A percentile compares a stretch with the other conserved stretches of the same genome.
These are phyloP conservation scores for Lepidopterella palustris DNA, from an alignment of 495 filamentous ascomycete genomes.

Conservation along the genomic window DNA sequence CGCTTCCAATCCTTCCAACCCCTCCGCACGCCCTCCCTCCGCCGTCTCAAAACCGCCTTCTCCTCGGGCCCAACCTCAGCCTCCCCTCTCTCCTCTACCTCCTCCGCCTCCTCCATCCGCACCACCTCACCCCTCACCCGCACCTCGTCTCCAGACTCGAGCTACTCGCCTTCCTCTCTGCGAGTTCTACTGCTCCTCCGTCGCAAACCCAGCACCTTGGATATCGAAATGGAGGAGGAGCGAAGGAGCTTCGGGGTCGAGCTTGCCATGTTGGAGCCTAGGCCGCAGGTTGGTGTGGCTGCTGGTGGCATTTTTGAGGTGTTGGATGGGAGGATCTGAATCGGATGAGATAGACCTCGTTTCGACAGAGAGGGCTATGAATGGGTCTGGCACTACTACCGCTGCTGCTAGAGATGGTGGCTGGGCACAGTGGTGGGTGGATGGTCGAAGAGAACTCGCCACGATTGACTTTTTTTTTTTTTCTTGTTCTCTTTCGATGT, in stretches of 20 bases:
- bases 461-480: too few species aligned
- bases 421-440: too few species aligned
- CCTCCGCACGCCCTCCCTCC: conserved; percentile 32
- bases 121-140: conserved; percentile 25
- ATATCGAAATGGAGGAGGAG: conserved; percentile 37
- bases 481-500: too few species aligned
- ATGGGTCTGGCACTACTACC: too few species aligned
- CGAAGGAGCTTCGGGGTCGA: conserved; percentile 27
- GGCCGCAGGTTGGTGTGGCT: conserved; percentile 20
- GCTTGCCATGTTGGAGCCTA: conserved; percentile 34
- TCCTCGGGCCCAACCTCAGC: conserved; percentile 20
- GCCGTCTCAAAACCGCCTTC: conserved; percentile 33
- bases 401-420: too few species aligned
- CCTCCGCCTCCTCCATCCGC: conserved; percentile 8
- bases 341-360: too few species aligned
- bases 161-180: conserved; percentile 25
- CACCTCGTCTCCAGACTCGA: conserved; percentile 23
- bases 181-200: conserved; percentile 22
- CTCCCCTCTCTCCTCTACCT: conserved; percentile 13
- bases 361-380: too few species aligned
- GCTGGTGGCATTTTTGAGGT: conserved; percentile 37
- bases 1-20: conserved; percentile 30
- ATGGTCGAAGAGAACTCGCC: too few species aligned
- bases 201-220: conserved; percentile 31
- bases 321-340: conserved; percentile 27